These are phyloP conservation scores for Hansfordia pulvinata DNA, from an alignment of 2,329 filamentous ascomycete genomes.

Conservation along the genomic window DNA sequence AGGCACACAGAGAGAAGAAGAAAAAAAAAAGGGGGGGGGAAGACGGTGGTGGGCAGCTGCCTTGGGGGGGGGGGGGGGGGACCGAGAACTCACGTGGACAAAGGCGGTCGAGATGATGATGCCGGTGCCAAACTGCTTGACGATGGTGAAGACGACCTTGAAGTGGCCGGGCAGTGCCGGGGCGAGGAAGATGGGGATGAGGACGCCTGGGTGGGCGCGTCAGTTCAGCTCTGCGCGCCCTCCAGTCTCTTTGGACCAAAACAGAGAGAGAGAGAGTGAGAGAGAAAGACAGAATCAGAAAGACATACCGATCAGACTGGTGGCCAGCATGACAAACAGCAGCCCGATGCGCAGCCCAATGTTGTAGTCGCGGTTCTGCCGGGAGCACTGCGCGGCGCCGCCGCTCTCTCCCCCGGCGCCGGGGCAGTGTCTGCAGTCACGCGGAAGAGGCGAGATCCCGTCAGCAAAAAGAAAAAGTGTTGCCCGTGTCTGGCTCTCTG, in stretches of 20 bases:
- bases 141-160: constrained; percentile 39
- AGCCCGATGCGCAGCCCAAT: constrained; percentile 55
- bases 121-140: constrained; percentile 65
- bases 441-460: constrained; percentile 2
- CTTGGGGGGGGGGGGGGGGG: not conserved
- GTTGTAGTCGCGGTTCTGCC: constrained; percentile 43
- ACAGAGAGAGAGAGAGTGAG: constrained; percentile 3
- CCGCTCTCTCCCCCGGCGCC: constrained; percentile 26
- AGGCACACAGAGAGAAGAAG: no score
- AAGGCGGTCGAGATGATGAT: constrained; percentile 62
- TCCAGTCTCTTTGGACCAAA: no score
- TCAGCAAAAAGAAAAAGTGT: no score
- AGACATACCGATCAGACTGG: constrained; percentile 45
- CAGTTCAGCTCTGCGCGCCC: no score
- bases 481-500: no score
- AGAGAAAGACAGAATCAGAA: not conserved
- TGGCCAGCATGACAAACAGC: constrained; percentile 57
- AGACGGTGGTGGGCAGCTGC: constrained; percentile 1
- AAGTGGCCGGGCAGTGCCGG: constrained; percentile 38
- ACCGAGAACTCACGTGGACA: constrained; percentile 38
- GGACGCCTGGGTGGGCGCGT: constrained; percentile 46
- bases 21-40: no score
- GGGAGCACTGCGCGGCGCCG: constrained; percentile 25
- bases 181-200: constrained; percentile 50
- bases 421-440: constrained; percentile 38